Base-by-base conservation (phyloP, 345 rosid genomes). In the Aquilaria yunnanensis region DNA sequence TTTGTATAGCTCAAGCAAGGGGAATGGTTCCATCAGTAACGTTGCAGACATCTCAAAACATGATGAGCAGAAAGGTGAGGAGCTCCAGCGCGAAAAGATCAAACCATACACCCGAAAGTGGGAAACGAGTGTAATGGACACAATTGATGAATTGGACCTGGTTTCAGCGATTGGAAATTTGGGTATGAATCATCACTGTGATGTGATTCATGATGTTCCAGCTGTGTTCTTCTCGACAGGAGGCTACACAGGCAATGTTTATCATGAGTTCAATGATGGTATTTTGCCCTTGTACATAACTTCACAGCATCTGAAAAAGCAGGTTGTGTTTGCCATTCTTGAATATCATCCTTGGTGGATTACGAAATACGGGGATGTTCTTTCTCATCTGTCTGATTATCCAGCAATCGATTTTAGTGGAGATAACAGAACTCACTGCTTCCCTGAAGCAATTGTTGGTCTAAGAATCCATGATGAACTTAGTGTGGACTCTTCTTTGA, bases 281-380 rank as follows among this genome's bases (percentile, higher is more conserved):
- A 77, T 86, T 52, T 51, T 86, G 60, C 93, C 93, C 14, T 67
- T 86, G 70, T 86, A 71, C 63, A 80, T 83, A 49, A 86, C 93
- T 43, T 81, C 87, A 1, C 87, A 78, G 60, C 87, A 86, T 64
- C 69, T 83, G 43, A 73, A 80, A 16, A 81, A 70, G 76, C 76
- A 80, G 72, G 85, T 86, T 32, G 81, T 80, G 77, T 83, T 83
- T 78, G 82, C 82, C 41, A 77, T 82, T 49, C 80, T 80, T 57
- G 87, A 86, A 57, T 86, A 86, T 55, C 89, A 78, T 65, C 10
- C 56, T 55, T 86, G 93, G 93, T 86, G 93, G 93, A 73, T 83
- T 13, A 66, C 50, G 61, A 86, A 84, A 68, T 86, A 86, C 32
- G 84, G 74, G 2, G 51, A 82, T 47, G 67, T 86, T 34, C 74